A percentile compares a stretch with the other conserved stretches of the same genome.
Evolutionary conservation across 345 rosid species (phyloP).

Genomic region (Aquilaria sinensis): DNA sequence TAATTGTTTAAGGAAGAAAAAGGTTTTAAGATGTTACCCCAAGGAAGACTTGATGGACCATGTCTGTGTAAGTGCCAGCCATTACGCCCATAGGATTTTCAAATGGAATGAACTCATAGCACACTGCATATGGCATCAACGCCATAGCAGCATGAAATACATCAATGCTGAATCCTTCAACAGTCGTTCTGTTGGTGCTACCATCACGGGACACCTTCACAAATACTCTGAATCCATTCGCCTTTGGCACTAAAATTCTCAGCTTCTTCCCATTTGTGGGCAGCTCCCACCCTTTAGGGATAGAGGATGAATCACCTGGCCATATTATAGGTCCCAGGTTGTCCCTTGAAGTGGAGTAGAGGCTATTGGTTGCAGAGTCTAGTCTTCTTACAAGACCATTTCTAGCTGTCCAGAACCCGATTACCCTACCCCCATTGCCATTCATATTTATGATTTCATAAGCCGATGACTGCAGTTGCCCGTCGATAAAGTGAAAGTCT

Average conservation of each 20-base stretch:
- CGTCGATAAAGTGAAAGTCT: slow-evolving; percentile 19
- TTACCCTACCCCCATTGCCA: slow-evolving; percentile 16
- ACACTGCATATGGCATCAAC: slow-evolving; percentile 33
- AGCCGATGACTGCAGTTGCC: slow-evolving; percentile 23
- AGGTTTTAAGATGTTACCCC: background rate
- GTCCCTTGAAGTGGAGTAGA: slow-evolving; percentile 18
- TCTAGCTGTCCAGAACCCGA: slow-evolving; percentile 38
- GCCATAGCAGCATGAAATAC: slow-evolving; percentile 31
- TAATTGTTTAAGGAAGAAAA: background rate
- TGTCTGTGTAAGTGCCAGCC: slow-evolving; percentile 22
- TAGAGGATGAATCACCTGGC: slow-evolving; percentile 22
- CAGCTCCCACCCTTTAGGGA: slow-evolving; percentile 37
- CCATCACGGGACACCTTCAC: slow-evolving; percentile 26
- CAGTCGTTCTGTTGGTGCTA: background rate
- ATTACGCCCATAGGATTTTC: slow-evolving; percentile 11
- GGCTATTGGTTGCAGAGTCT: background rate
- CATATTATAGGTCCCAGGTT: slow-evolving; percentile 20
- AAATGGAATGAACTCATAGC: slow-evolving; percentile 25
- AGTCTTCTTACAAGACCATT: slow-evolving; percentile 3
- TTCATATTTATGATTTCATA: slow-evolving; percentile 35
- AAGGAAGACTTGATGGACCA: slow-evolving; percentile 16
- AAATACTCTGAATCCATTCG: slow-evolving; percentile 25
- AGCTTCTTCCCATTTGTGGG: slow-evolving; percentile 34
- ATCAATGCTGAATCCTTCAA: slow-evolving; percentile 33
- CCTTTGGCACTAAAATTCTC: slow-evolving; percentile 34